Percentiles rank a stretch among this genome's conserved stretches.
Conservation (phyloP, 768 basidiomycete species). For the Suillus clintonianus region DNA sequence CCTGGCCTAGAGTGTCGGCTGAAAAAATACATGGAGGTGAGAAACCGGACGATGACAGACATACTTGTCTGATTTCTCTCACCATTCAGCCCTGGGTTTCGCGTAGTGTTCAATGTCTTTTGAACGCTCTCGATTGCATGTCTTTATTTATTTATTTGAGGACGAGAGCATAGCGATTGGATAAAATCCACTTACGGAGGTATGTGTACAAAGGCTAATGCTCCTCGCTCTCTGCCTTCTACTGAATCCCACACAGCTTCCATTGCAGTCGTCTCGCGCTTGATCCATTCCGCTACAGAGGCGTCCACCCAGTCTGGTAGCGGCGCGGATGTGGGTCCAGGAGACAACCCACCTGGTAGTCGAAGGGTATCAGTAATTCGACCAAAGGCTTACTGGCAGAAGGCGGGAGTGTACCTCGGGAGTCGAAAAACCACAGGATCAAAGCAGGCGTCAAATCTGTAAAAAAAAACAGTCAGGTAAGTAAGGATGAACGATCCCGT, state of each 20-base stretch:
- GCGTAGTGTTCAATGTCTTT: slow-evolving; percentile 37
- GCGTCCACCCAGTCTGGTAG: slow-evolving; percentile 71
- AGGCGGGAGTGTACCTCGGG: slow-evolving; percentile 46
- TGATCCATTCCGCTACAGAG: slow-evolving; percentile 63
- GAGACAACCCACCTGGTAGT: slow-evolving; percentile 48
- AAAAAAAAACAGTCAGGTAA: background rate
- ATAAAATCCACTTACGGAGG: slow-evolving; percentile 54
- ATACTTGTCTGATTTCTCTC: background rate
- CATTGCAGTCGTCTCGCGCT: slow-evolving; percentile 54
- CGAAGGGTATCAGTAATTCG: slow-evolving; percentile 7
- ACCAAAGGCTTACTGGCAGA: background rate
- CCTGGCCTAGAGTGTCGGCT: slow-evolving; percentile 56
- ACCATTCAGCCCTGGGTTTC: slow-evolving; percentile 48
- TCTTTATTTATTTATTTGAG: slow-evolving; percentile 5
- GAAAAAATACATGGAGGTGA: background rate
- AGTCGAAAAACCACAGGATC: slow-evolving; percentile 78
- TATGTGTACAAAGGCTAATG: slow-evolving; percentile 75
- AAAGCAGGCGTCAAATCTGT: slow-evolving; percentile 50
- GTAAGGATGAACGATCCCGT: background rate
- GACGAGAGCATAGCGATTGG: background rate
- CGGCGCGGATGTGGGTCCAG: slow-evolving; percentile 27
- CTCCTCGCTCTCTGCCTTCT: slow-evolving; percentile 42
- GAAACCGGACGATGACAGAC: background rate
- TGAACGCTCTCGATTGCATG: slow-evolving; percentile 36
- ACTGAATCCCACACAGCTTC: slow-evolving; percentile 58